phyloP scores from a whole-genome alignment of 768 basidiomycete species.

The Pleurotus djamor region DNA sequence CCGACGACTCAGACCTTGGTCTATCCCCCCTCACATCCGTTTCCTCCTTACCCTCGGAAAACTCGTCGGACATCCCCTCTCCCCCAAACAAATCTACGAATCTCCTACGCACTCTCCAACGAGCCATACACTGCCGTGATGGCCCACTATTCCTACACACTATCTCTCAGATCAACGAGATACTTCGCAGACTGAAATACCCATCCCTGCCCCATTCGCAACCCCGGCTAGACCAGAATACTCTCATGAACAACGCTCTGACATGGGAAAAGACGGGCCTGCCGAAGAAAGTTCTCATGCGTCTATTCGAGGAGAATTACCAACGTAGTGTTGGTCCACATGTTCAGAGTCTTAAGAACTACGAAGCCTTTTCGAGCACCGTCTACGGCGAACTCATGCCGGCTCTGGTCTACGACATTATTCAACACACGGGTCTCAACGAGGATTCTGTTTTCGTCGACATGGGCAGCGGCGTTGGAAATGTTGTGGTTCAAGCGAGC shows the following conservation, averaged over 20 bases:
- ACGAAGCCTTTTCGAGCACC: slow-evolving; percentile 80
- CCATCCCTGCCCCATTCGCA: slow-evolving; percentile 53
- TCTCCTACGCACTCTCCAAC: slow-evolving; percentile 60
- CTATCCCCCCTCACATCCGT: slow-evolving; percentile 21
- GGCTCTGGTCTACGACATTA: slow-evolving; percentile 72
- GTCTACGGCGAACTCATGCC: slow-evolving; percentile 93
- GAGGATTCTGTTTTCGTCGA: slow-evolving; percentile 75
- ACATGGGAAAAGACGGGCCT: slow-evolving; percentile 54
- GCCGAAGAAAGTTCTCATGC: slow-evolving; percentile 65
- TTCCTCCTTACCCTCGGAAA: slow-evolving; percentile 17
- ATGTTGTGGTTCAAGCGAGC: slow-evolving; percentile 79
- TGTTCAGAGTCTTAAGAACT: slow-evolving; percentile 75
- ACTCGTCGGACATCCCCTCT: slow-evolving; percentile 16
- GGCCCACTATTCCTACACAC: slow-evolving; percentile 71
- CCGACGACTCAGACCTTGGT: slow-evolving; percentile 27
- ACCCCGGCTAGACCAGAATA: slow-evolving; percentile 37
- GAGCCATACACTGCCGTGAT: slow-evolving; percentile 66
- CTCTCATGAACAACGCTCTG: slow-evolving; percentile 43
- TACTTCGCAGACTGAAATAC: slow-evolving; percentile 66
- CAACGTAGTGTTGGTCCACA: slow-evolving; percentile 92
- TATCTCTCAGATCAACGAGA: slow-evolving; percentile 57
- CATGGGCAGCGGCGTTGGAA: slow-evolving; percentile 84
- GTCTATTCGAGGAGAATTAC: slow-evolving; percentile 88
- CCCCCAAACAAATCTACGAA: slow-evolving; percentile 18
- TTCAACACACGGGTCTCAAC: slow-evolving; percentile 50